These are phyloP conservation scores for Pestalotiopsis sp. DNA, from an alignment of 2,329 filamentous ascomycete species.

Conservation along the genomic window DNA sequence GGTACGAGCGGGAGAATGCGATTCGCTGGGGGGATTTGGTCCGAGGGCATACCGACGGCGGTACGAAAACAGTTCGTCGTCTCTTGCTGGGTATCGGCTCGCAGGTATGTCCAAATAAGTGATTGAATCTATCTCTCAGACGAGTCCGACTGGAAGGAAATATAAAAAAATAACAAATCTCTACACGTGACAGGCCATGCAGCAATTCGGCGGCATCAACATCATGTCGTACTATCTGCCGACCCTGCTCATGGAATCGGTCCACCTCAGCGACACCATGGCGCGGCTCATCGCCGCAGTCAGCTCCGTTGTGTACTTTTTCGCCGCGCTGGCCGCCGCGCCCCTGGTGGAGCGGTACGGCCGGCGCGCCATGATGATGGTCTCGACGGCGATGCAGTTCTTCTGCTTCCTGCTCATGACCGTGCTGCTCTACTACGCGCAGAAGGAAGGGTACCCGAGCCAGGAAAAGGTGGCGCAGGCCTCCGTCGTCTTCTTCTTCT, in stretches of 20 bases:
- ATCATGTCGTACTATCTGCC: slow-evolving; percentile 26
- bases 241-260: slow-evolving; percentile 53
- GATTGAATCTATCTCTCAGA: neutral
- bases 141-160: neutral
- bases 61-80: slow-evolving; percentile 29
- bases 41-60: slow-evolving; percentile 21
- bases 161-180: neutral
- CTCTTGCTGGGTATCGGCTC: neutral
- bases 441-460: slow-evolving; percentile 21
- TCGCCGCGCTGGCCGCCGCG: slow-evolving; percentile 27
- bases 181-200: slow-evolving; percentile 4
- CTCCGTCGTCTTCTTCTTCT: slow-evolving; percentile 34
- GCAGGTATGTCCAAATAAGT: neutral
- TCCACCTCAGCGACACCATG: slow-evolving; percentile 50
- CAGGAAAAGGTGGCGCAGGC: slow-evolving; percentile 28
- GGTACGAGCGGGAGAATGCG: slow-evolving; percentile 26
- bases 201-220: slow-evolving; percentile 24
- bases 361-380: slow-evolving; percentile 32
- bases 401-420: slow-evolving; percentile 33
- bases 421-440: slow-evolving; percentile 25
- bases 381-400: slow-evolving; percentile 29
- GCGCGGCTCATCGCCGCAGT: slow-evolving; percentile 55
- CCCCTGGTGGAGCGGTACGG: slow-evolving; percentile 33
- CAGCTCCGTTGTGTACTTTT: slow-evolving; percentile 33
- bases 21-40: slow-evolving; percentile 19